Base-by-base conservation (phyloP, 352 stramenopile genomes). In the Phytophthora tentaculata region DNA sequence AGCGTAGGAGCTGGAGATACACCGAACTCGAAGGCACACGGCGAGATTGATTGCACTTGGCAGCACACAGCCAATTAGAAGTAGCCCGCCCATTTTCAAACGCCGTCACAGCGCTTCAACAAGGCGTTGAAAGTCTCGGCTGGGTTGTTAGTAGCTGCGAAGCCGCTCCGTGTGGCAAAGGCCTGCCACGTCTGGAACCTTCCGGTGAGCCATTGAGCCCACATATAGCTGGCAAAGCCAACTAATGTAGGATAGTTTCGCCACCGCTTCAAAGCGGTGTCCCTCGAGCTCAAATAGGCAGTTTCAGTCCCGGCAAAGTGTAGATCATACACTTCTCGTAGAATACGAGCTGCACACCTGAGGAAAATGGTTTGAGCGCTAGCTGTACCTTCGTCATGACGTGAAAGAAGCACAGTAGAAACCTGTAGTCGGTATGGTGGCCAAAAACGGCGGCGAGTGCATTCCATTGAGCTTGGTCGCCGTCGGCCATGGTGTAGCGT, bases 111-210 rank as follows among this genome's bases (percentile, higher is more conserved):
- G 62, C 32, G n/a, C 35, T 77, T 77, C 20, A 74, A 51, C 2
- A 64, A 22, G 0, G 56, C 58, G 29, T 71, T 74, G 26, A 74
- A 74, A 22, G 64, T 35, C 37, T 77, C 65, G 2, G 48, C 44
- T 0, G 70, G 56, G n/a, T 69, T 74, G 8, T 67, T 74, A 0
- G 57, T 69, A 5, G 35, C 2, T 6, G 61, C 57, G 49, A 58
- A 69, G 0, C 61, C 56, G 20, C 14, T 26, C 0, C 44, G 26
- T 0, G 61, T 71, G 7, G 37, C 32, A 51, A 66, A 71, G 23
- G 48, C 37, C 45, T 77, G 56, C 57, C 70, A 74, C 2, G 20
- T 23, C 35, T 48, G 41, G 59, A n/a, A 74, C 0, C 20, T 29
- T 9, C 43, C 48, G 12, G 29, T 24, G 3, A 73, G 4, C 59